Evolutionary conservation across 768 basidiomycete genomes (phyloP).

Genomic region (Brasilioporus rufonigricans): DNA sequence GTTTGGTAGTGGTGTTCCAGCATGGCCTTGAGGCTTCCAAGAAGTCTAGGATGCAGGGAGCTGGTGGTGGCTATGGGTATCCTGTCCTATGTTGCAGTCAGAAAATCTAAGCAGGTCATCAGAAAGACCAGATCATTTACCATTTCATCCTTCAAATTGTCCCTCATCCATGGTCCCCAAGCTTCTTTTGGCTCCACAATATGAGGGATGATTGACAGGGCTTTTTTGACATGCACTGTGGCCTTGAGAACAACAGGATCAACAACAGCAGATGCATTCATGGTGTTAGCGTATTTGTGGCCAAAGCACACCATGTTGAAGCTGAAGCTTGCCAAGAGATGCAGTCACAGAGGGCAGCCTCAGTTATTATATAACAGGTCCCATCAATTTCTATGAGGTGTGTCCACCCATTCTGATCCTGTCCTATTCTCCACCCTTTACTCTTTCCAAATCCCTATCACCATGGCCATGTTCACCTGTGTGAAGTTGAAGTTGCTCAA

Average conservation of each 20-base stretch:
- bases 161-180: background rate
- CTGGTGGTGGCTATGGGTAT: accelerated
- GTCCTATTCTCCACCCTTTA: too few relatives aligned
- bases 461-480: too few relatives aligned
- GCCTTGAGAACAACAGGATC: background rate
- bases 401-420: too few relatives aligned
- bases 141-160: background rate
- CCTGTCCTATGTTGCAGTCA: background rate
- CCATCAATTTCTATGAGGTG: too few relatives aligned
- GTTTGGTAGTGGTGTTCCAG: background rate
- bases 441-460: too few relatives aligned
- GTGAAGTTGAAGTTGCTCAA: too few relatives aligned
- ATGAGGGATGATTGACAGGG: background rate
- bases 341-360: too few relatives aligned
- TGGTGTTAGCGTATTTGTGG: background rate
- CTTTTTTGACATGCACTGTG: background rate
- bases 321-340: too few relatives aligned
- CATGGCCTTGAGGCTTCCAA: background rate
- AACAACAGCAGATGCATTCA: background rate
- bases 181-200: background rate
- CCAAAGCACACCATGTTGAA: too few relatives aligned
- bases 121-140: background rate
- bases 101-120: too few relatives aligned
- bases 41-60: background rate
- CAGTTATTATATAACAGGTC: too few relatives aligned